These are phyloP conservation scores for Rutstroemia sp. DNA, from an alignment of 2,329 filamentous ascomycete genomes.

Conservation along the genomic window DNA sequence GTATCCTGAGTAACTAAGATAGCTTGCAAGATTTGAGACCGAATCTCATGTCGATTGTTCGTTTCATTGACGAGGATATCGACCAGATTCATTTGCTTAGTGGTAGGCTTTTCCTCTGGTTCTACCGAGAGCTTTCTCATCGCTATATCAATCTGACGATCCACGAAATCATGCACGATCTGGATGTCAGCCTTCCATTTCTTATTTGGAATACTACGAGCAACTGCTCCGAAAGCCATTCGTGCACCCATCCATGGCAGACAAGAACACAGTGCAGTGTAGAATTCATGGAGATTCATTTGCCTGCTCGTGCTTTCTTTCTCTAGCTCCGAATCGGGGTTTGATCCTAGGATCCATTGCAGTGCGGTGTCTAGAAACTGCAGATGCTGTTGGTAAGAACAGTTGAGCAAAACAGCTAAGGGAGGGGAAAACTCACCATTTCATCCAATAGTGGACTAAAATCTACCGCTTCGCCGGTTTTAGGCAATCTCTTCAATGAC, in stretches of 20 bases:
- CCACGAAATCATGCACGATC: conserved; percentile 1
- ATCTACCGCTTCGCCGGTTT: neutral
- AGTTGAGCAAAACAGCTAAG: neutral
- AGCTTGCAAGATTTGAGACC: conserved; percentile 1
- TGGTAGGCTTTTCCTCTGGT: neutral
- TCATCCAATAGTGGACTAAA: neutral
- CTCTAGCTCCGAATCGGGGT: neutral
- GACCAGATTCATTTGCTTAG: neutral
- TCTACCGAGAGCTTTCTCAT: neutral
- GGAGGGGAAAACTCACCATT: neutral
- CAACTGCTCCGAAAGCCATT: neutral
- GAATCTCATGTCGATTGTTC: neutral
- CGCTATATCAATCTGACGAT: neutral
- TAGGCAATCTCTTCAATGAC: neutral
- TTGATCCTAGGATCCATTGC: conserved; percentile 2
- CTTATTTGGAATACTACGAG: neutral
- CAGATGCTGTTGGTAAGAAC: neutral
- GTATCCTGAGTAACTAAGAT: conserved; percentile 3
- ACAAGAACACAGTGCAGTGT: neutral
- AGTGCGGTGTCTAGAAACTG: conserved; percentile 4
- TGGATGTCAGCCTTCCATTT: neutral
- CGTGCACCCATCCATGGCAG: conserved; percentile 2
- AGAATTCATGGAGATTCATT: neutral
- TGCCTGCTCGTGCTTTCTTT: neutral
- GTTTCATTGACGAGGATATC: neutral